A percentile compares a stretch with the other conserved stretches of the same genome.
phyloP scores from a whole-genome alignment of 495 filamentous ascomycete genomes.

The Choiromyces venosus region DNA sequence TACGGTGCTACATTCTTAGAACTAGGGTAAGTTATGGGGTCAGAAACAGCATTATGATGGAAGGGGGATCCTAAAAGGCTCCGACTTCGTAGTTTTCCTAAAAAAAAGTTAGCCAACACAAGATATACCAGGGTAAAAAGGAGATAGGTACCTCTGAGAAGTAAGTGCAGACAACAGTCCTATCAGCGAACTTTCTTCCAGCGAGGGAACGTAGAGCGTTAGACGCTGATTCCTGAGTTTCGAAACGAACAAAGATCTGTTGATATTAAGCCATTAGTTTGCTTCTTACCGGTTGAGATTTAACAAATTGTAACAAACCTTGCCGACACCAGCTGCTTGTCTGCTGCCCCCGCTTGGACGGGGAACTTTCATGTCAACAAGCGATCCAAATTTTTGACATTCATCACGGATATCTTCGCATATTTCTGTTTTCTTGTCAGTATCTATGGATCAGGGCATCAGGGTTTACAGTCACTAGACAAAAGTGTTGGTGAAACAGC shows the following conservation, averaged over 20 bases:
- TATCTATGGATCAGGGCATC: background rate
- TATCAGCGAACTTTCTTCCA: slow-evolving; percentile 87
- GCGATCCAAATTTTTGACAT: slow-evolving; percentile 79
- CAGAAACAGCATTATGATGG: background rate
- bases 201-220: slow-evolving; percentile 80
- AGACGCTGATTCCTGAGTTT: slow-evolving; percentile 67
- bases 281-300: background rate
- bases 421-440: slow-evolving; percentile 60
- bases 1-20: background rate
- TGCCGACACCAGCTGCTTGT: slow-evolving; percentile 83
- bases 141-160: slow-evolving; percentile 67
- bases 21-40: background rate
- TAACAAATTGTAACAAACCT: slow-evolving; percentile 43
- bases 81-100: slow-evolving; percentile 43
- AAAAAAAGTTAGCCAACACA: background rate
- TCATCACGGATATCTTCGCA: slow-evolving; percentile 86
- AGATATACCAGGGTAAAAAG: background rate
- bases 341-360: slow-evolving; percentile 74
- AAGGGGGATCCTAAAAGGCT: slow-evolving; percentile 36
- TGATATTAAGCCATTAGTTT: background rate
- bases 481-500: too few species aligned
- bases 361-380: slow-evolving; percentile 84
- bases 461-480: too few species aligned
- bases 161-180: slow-evolving; percentile 92
- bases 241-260: slow-evolving; percentile 86